phyloP scores from a whole-genome alignment of 2,329 filamentous ascomycete species.

The Fusarium sp. region DNA sequence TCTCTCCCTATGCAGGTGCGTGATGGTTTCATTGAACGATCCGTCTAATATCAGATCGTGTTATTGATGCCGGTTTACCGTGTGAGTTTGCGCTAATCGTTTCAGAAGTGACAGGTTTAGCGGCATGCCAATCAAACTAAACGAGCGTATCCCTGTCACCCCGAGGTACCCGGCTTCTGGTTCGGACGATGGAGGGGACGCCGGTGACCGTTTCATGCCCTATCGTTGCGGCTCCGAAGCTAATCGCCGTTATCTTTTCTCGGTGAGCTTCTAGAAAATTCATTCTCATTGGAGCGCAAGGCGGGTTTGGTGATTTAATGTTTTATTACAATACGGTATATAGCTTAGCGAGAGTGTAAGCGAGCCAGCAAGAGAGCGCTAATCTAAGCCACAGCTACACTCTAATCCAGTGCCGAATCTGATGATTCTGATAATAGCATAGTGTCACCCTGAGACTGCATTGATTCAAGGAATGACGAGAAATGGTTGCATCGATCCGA shows the following conservation, averaged over 20 bases:
- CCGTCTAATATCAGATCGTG: conserved; percentile 1
- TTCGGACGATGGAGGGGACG: not conserved
- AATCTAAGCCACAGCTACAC: not conserved
- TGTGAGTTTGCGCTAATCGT: conserved; percentile 1
- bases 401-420: not conserved
- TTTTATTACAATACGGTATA: not conserved
- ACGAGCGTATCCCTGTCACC: not conserved
- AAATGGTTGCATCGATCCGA: not conserved
- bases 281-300: not conserved
- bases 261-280: not conserved
- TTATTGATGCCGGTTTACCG: conserved; percentile 12
- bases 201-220: not conserved
- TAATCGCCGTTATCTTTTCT: not conserved
- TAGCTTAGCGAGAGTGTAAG: not conserved
- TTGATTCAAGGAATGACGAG: not conserved
- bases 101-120: not conserved
- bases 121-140: conserved; percentile 6
- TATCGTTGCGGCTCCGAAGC: not conserved
- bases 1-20: not conserved
- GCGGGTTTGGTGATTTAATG: not conserved
- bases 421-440: not conserved
- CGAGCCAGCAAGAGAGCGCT: not conserved
- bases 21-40: conserved; percentile 5
- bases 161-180: not conserved
- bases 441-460: not conserved